These are phyloP conservation scores for Penicillium sp. DNA, from an alignment of 2,329 filamentous ascomycete genomes.

Conservation along the genomic window DNA sequence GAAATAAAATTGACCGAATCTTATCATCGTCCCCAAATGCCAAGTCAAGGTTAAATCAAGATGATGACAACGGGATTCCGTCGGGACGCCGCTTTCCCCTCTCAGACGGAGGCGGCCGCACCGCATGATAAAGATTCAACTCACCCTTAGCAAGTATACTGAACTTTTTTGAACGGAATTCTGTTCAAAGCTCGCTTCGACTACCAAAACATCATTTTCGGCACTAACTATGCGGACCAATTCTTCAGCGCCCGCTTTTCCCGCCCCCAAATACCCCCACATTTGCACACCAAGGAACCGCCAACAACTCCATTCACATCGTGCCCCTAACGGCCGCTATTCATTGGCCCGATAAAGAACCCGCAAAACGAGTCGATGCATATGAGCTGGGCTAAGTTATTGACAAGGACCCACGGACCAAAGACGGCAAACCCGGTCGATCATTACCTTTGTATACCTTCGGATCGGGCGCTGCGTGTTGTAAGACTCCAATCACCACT, in stretches of 20 bases:
- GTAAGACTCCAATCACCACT: conserved; percentile 17
- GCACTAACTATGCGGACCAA: not conserved
- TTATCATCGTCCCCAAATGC: not conserved
- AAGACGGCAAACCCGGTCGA: conserved; percentile 18
- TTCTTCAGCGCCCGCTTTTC: not conserved
- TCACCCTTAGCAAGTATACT: not conserved
- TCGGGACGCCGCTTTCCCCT: conserved; percentile 16
- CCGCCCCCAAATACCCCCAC: conserved; percentile 1
- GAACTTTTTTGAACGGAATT: not conserved
- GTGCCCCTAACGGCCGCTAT: conserved; percentile 10
- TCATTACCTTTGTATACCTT: conserved; percentile 8
- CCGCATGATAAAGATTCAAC: not conserved
- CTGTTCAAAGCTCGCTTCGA: not conserved
- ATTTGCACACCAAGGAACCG: not conserved
- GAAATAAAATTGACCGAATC: not conserved
- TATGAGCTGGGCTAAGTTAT: not conserved
- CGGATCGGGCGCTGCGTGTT: conserved; percentile 4
- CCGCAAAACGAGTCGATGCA: not conserved
- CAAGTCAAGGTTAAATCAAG: conserved; percentile 20
- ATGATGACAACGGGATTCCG: conserved; percentile 32
- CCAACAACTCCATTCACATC: conserved; percentile 15
- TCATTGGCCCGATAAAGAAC: conserved; percentile 25
- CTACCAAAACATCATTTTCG: too few relatives aligned
- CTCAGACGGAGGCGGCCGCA: not conserved
- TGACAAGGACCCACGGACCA: conserved; percentile 8